These are phyloP conservation scores for Aspergillus piperis DNA, from an alignment of 2,329 filamentous ascomycete species.

Conservation along the genomic window DNA sequence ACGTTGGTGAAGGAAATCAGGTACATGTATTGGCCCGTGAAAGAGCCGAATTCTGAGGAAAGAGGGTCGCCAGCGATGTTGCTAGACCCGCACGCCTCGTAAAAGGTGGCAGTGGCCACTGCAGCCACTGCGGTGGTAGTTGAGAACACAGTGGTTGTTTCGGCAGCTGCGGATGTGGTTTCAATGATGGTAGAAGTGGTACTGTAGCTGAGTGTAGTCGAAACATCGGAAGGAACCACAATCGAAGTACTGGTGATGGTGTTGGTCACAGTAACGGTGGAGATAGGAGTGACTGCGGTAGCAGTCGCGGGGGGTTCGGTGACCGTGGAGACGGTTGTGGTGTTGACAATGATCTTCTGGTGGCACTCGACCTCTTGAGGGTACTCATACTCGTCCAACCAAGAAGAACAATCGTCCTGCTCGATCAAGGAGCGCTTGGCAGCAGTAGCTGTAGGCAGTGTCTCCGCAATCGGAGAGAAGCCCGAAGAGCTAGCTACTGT, in stretches of 20 bases:
- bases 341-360: constrained; percentile 3
- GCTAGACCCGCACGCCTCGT: neutral
- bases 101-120: neutral
- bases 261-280: neutral
- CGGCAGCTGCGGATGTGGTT: neutral
- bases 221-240: neutral
- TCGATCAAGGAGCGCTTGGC: neutral
- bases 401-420: neutral
- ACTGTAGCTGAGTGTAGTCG: neutral
- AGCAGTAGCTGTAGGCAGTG: neutral
- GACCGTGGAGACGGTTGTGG: neutral
- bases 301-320: neutral
- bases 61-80: neutral
- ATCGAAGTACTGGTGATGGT: neutral
- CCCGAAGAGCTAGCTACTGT: neutral
- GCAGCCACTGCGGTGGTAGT: neutral
- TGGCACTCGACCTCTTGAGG: neutral
- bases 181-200: neutral
- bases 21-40: neutral
- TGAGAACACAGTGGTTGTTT: neutral
- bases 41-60: neutral
- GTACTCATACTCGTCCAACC: constrained; percentile 1
- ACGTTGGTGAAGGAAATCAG: neutral
- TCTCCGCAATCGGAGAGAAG: neutral
- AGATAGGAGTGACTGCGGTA: neutral